Evolutionary conservation across 148 eudicot genomes (phyloP).

Genomic region (Vaccinium vitisidaea): DNA sequence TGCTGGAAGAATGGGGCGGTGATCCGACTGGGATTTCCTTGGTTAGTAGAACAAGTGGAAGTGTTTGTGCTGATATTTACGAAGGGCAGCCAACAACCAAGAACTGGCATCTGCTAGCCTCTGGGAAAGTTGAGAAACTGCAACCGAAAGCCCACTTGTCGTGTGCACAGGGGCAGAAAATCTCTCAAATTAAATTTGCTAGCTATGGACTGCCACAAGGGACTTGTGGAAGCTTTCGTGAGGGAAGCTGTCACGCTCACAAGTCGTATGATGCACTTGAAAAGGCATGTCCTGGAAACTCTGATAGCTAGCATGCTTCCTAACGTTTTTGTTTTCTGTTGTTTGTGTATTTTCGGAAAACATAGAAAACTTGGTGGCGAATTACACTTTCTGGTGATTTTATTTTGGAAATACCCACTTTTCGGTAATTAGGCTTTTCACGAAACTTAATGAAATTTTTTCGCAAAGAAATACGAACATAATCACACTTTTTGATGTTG

Average conservation of each 20-base stretch:
- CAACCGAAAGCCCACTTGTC: constrained; percentile 9
- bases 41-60: constrained; percentile 47
- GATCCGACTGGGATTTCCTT: constrained; percentile 58
- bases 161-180: constrained; percentile 14
- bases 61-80: constrained; percentile 9
- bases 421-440: not conserved
- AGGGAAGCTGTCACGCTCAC: constrained; percentile 18
- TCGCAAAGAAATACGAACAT: constrained; percentile 46
- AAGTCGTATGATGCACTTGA: constrained; percentile 12
- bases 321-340: not conserved
- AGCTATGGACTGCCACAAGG: constrained; percentile 19
- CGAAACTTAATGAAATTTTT: not conserved
- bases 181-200: constrained; percentile 15
- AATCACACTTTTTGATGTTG: constrained; percentile 40
- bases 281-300: not conserved
- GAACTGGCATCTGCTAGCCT: constrained; percentile 12
- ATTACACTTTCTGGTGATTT: constrained; percentile 71
- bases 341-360: constrained; percentile 21
- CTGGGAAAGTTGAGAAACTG: constrained; percentile 3
- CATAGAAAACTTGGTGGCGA: constrained; percentile 41
- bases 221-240: constrained; percentile 15
- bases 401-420: constrained; percentile 28
- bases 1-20: constrained; percentile 84
- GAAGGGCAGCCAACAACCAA: constrained; percentile 10
- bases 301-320: not conserved